Percentiles rank a stretch among this genome's conserved stretches.
Evolutionary conservation across 2,329 filamentous ascomycete species (phyloP).

Genomic region (Pyricularia pennisetigena): DNA sequence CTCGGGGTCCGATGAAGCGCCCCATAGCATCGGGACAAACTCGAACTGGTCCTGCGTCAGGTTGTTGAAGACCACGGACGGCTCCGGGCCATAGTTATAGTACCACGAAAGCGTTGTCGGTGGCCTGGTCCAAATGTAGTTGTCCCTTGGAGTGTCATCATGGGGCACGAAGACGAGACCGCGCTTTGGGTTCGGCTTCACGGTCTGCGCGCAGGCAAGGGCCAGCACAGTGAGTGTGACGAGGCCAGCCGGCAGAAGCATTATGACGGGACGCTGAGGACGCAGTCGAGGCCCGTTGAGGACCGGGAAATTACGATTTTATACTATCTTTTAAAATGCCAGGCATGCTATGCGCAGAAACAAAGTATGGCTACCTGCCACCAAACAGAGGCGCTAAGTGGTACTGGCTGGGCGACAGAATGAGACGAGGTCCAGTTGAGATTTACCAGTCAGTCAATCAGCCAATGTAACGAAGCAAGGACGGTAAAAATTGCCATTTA

Average conservation of each 20-base stretch:
- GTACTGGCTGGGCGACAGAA: not conserved
- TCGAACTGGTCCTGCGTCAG: constrained; percentile 47
- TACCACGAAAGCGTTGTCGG: constrained; percentile 66
- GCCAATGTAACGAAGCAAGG: not conserved
- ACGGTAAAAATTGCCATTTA: not conserved
- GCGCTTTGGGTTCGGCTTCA: constrained; percentile 42
- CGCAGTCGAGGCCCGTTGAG: not conserved
- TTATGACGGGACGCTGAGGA: not conserved
- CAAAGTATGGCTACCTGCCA: not conserved
- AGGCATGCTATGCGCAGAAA: not conserved
- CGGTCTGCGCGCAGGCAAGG: constrained; percentile 14
- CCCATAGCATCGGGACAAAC: constrained; percentile 79
- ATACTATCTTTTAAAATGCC: not conserved
- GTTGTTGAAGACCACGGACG: constrained; percentile 40
- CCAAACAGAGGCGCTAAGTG: not conserved
- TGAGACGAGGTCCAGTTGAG: not conserved
- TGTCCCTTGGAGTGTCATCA: constrained; percentile 44
- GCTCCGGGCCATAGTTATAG: constrained; percentile 63
- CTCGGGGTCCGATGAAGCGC: constrained; percentile 31
- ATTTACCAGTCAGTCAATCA: not conserved
- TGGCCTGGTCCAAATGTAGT: constrained; percentile 50
- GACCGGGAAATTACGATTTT: not conserved
- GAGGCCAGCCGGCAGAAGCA: constrained; percentile 5
- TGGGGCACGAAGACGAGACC: constrained; percentile 62
- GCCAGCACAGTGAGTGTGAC: constrained; percentile 10